Evolutionary conservation across 148 eudicot species (phyloP).

Genomic region (Cornus suecica): DNA sequence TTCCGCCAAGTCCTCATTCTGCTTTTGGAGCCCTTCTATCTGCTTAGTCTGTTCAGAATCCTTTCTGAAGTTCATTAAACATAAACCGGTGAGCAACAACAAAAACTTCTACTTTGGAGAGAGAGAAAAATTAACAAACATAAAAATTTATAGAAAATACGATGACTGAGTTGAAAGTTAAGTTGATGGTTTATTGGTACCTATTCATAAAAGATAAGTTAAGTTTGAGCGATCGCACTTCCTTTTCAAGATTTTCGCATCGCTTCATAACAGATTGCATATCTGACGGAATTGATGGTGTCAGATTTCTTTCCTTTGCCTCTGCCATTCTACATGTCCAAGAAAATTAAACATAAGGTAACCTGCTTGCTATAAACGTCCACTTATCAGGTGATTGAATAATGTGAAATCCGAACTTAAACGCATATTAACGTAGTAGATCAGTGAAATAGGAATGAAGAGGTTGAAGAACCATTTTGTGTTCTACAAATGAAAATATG

Average conservation of each 20-base stretch:
- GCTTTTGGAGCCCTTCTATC: slow-evolving; percentile 50
- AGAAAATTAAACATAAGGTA: not conserved
- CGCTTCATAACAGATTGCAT: slow-evolving; percentile 48
- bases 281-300: slow-evolving; percentile 46
- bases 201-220: slow-evolving; percentile 59
- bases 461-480: not conserved
- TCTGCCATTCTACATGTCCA: slow-evolving; percentile 49
- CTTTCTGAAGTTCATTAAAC: slow-evolving; percentile 34
- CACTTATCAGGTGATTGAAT: not conserved
- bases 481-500: too few species aligned
- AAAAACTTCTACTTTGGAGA: not conserved
- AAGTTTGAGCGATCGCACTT: slow-evolving; percentile 59
- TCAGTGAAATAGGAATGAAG: not conserved
- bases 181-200: slow-evolving; percentile 16
- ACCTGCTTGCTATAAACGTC: not conserved
- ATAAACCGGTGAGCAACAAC: not conserved
- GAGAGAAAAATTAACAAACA: not conserved
- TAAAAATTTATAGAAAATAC: not conserved
- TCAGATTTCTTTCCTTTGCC: slow-evolving; percentile 49
- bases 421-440: not conserved
- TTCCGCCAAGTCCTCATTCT: slow-evolving; percentile 37
- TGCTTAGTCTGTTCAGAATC: slow-evolving; percentile 64
- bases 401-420: not conserved
- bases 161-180: not conserved
- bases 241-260: slow-evolving; percentile 61